Evolutionary conservation across 176 grass and related monocot species (phyloP), one percentile per base, ranked within the genome.

Genomic region (Aegilops bicornis): DNA sequence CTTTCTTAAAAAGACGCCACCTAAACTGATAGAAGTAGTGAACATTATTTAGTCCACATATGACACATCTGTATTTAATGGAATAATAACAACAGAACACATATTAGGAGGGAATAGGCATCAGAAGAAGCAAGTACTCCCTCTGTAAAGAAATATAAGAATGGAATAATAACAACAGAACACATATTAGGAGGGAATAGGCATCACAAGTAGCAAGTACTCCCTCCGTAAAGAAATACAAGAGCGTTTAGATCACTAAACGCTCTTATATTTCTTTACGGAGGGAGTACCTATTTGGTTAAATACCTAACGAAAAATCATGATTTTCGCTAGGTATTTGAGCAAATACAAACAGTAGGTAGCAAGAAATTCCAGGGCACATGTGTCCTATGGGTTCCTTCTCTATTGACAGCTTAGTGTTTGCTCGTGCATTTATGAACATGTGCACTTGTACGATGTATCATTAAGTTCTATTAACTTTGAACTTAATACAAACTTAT

Each of bases 1-100:
- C 94, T 89, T 99, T 99, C 90, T 99, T 99, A 69, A 93, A 84
- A 88, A 99, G 93, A 64, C 88, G 87, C 97, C 97, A 99, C 67
- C 89, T 99, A 89, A 99, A 99, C 97, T 96, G 97, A 59, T 91
- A 75, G 82, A 94, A 94, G 39, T 86, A 87, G 79, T 83, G 11
- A 82, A 92, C 56, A 63, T 87, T 89, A 86, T 43, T 90, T 82
- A 91, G 92, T 81, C 68, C 20, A 79, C 30, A 77, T 83, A 78
- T 78, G 60, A 45, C 12, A 36, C 13, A 84, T 52, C 67, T 30
- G 45, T 64, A 63, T 66, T 67, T 74, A n/a, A 86, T 80, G 16
- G n/a, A 36, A 71, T 63, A 85, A 64, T 76, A 74, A 43, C 31
- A 79, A 19, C 31, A 86, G 9, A 87, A 56, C 63, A 59, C 14